Evolutionary conservation across 441 rosid genomes (phyloP).

Genomic region (Adansonia rubrostipa): DNA sequence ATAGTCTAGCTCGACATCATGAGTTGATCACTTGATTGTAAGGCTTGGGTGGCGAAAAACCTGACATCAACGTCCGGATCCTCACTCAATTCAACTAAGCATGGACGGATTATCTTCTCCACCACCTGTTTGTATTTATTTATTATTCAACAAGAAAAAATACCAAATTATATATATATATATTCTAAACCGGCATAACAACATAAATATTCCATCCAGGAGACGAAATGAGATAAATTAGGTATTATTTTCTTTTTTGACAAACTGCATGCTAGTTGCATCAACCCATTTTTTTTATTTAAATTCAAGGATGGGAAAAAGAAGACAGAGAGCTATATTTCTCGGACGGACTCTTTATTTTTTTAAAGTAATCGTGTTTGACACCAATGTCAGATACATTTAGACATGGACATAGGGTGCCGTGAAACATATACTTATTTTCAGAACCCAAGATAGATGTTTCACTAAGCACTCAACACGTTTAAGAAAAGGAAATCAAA

Average conservation of each 20-base stretch:
- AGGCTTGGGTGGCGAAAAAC: slow-evolving; percentile 67
- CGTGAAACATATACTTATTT: background rate
- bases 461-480: background rate
- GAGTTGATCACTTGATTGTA: slow-evolving; percentile 58
- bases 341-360: too few relatives aligned
- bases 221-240: background rate
- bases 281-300: too few relatives aligned
- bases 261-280: too few relatives aligned
- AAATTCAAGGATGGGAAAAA: too few relatives aligned
- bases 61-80: slow-evolving; percentile 85
- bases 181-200: too few relatives aligned
- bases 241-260: too few relatives aligned
- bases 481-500: background rate
- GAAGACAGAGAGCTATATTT: too few relatives aligned
- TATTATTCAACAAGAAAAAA: slow-evolving; percentile 3
- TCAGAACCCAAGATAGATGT: background rate
- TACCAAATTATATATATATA: background rate
- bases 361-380: too few relatives aligned
- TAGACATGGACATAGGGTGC: background rate
- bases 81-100: slow-evolving; percentile 70
- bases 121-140: slow-evolving; percentile 49
- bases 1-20: slow-evolving; percentile 61
- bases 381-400: too few relatives aligned
- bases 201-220: background rate
- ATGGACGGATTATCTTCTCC: slow-evolving; percentile 68